These are phyloP conservation scores for Magnusiomyces ingens DNA, from an alignment of 1,139 yeast genomes.

Conservation along the genomic window DNA sequence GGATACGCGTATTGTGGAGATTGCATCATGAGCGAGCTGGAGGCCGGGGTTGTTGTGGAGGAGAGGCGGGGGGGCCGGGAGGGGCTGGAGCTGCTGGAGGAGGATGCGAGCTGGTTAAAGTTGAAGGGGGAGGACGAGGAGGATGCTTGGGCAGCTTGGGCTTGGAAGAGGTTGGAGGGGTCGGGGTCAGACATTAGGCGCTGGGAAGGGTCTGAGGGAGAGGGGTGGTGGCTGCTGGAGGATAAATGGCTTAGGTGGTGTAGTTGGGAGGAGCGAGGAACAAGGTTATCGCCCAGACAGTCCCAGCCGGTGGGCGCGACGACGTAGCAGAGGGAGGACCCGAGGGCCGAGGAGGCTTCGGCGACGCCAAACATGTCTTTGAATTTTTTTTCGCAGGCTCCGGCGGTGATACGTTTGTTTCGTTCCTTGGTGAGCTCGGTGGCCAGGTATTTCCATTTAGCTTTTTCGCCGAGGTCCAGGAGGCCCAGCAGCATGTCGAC, in stretches of 20 bases:
- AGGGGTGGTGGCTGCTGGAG: too few species aligned
- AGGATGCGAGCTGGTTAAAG: too few species aligned
- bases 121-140: too few species aligned
- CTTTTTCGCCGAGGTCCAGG: conserved; percentile 36
- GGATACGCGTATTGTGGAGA: too few species aligned
- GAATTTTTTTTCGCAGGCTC: conserved; percentile 38
- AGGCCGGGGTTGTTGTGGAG: too few species aligned
- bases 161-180: too few species aligned
- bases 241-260: not conserved
- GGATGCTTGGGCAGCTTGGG: too few species aligned
- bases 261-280: not conserved
- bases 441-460: conserved; percentile 40
- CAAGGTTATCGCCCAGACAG: conserved; percentile 20
- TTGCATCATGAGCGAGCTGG: too few species aligned
- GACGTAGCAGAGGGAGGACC: conserved; percentile 37
- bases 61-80: too few species aligned
- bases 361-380: conserved; percentile 40
- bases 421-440: conserved; percentile 28
- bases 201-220: too few species aligned
- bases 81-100: too few species aligned
- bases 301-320: conserved; percentile 38
- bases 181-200: too few species aligned
- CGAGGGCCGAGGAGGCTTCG: conserved; percentile 34
- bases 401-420: conserved; percentile 35
- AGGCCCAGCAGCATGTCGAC: conserved; percentile 32